Evolutionary conservation across 1,139 yeast genomes (phyloP).

Genomic region (Kazachstania sp.): DNA sequence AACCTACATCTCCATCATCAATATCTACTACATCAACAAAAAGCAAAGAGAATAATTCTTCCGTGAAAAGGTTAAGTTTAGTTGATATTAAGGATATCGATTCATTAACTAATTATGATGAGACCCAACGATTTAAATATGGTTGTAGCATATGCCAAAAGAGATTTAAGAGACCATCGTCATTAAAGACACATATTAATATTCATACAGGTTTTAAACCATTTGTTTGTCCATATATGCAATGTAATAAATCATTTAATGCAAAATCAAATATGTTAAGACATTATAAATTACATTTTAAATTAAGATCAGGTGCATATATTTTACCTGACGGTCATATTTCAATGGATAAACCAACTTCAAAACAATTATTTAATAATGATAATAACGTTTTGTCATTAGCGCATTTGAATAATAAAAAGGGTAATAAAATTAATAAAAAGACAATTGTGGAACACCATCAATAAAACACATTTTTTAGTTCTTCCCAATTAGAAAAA

Average conservation of each 20-base stretch:
- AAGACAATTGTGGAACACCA: background rate
- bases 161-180: slow-evolving; percentile 72
- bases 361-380: slow-evolving; percentile 10
- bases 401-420: background rate
- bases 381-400: background rate
- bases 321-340: slow-evolving; percentile 17
- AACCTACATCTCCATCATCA: background rate
- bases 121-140: slow-evolving; percentile 9
- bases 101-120: background rate
- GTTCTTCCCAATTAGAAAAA: no score
- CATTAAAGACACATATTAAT: slow-evolving; percentile 69
- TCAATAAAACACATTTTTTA: background rate
- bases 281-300: slow-evolving; percentile 55
- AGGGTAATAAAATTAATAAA: background rate
- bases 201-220: slow-evolving; percentile 86
- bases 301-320: slow-evolving; percentile 13
- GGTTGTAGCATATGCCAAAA: slow-evolving; percentile 59
- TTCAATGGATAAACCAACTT: slow-evolving; percentile 13
- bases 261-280: slow-evolving; percentile 77
- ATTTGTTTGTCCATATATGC: slow-evolving; percentile 54
- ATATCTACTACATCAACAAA: background rate
- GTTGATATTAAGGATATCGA: background rate
- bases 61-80: background rate
- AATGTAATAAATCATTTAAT: slow-evolving; percentile 61
- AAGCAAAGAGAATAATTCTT: background rate